Base-by-base conservation (phyloP, 2,329 filamentous ascomycete species). In the Fusarium staphyleae region DNA sequence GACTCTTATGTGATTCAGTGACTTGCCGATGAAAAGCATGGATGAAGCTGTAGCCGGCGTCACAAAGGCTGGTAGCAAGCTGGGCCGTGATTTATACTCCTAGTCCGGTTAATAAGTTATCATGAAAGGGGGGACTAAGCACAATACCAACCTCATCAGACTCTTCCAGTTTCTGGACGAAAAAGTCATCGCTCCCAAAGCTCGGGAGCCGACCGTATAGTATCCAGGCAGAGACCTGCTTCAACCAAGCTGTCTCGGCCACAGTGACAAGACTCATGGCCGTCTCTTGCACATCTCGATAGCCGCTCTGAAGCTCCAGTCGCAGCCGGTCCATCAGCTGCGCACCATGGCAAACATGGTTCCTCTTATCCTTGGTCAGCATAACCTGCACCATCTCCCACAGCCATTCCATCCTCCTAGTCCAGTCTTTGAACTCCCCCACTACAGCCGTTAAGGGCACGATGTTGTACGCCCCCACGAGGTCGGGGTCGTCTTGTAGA, bases 391-490 rank as follows among this genome's bases (percentile, higher is more conserved):
- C 82, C 40, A 93, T 76, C 26, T 85, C 81, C 86, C 88, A 90
- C 15, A 97, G 80, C 91, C 93, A 98, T 66, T 93, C 87, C 79
- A 98, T 83, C 29, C 87, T 81, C 65, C 91, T 83, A 39, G 83
- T 89, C 93, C 93, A 98, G 35, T 84, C 88, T n/a, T 88, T 86
- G 67, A 98, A 97, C 68, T 95, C 89, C 5, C 83, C 84, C 22
- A 96, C 86, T 15, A 98, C 82, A 2, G 87, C 88, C 42, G 95
- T 96, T 64, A 99, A 75, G 3, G 95, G 93, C 16, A 98, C 93
- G 57, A 96, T 96, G 57, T 93, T 89, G 71, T 97, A 96, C 1
- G 90, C 93, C 34, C 93, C 93, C 2, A 98, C 93, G 52, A 90
- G 84, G 6, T 79, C 84, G 2, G 92, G 82, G 76, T 97, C 91